Percentiles rank a stretch among this genome's conserved stretches.
Evolutionary conservation across 768 basidiomycete genomes (phyloP).

Genomic region (Boletellus ananas): DNA sequence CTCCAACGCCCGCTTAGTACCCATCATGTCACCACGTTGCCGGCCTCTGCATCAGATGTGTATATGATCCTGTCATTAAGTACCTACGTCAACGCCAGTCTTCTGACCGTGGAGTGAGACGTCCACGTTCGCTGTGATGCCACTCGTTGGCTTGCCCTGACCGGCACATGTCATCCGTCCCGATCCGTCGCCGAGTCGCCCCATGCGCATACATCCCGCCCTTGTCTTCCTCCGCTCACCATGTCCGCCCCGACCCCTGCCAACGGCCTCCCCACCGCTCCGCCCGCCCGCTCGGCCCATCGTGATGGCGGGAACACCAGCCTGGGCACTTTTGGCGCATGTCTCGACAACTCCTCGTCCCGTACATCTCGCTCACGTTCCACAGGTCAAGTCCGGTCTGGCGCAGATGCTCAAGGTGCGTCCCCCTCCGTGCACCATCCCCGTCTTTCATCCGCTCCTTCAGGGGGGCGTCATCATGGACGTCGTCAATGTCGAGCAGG

Average conservation of each 20-base stretch:
- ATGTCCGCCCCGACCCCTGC: conserved; percentile 1
- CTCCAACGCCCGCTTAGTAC: conserved; percentile 9
- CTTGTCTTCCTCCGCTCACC: neutral
- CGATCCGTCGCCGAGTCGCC: neutral
- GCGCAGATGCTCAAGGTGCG: conserved; percentile 94
- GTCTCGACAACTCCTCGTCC: conserved; percentile 11
- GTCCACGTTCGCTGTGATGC: no score
- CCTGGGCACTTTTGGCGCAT: conserved; percentile 70
- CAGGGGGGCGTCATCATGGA: conserved; percentile 95
- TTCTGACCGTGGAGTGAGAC: neutral
- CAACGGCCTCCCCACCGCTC: conserved; percentile 31
- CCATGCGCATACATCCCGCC: neutral
- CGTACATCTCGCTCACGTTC: neutral
- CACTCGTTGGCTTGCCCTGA: no score
- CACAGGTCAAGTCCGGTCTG: conserved; percentile 85
- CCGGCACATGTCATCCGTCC: neutral
- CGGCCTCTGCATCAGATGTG: conserved; percentile 5
- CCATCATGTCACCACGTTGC: conserved; percentile 1
- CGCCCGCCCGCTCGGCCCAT: conserved; percentile 45
- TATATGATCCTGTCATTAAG: conserved; percentile 11
- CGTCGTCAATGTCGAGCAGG: conserved; percentile 77
- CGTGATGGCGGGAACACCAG: conserved; percentile 54
- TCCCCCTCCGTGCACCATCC: conserved; percentile 2
- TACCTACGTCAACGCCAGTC: conserved; percentile 4
- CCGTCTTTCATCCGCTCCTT: neutral